These are phyloP conservation scores for Dryadomyces sulphureus DNA, from an alignment of 2,329 filamentous ascomycete genomes.

Conservation along the genomic window DNA sequence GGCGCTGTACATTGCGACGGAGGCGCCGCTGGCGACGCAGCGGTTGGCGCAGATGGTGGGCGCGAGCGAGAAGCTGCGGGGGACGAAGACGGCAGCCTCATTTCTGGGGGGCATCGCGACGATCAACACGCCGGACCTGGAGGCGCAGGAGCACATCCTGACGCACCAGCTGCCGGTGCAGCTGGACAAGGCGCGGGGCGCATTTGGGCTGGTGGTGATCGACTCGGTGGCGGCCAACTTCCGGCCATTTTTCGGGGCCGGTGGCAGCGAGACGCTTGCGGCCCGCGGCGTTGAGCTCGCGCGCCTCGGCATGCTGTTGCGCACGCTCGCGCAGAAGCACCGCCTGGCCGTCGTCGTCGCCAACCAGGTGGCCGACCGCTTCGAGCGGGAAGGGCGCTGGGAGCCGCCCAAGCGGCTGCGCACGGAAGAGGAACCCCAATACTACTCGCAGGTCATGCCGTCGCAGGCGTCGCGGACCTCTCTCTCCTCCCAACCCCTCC, in stretches of 20 bases:
- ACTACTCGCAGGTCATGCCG: neutral
- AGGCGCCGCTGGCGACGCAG: slow-evolving; percentile 67
- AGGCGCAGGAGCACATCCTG: slow-evolving; percentile 90
- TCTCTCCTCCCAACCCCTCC: neutral
- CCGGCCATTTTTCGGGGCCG: slow-evolving; percentile 66
- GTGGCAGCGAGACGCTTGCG: slow-evolving; percentile 35
- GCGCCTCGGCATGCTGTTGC: slow-evolving; percentile 59
- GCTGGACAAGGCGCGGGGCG: slow-evolving; percentile 37
- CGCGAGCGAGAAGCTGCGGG: slow-evolving; percentile 43
- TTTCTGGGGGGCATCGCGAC: slow-evolving; percentile 66
- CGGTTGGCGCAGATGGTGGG: slow-evolving; percentile 68
- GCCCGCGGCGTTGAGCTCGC: slow-evolving; percentile 64
- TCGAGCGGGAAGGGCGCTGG: slow-evolving; percentile 24
- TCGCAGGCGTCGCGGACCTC: neutral
- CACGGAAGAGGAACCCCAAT: neutral
- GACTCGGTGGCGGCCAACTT: slow-evolving; percentile 95
- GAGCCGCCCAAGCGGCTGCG: slow-evolving; percentile 7
- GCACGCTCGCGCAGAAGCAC: slow-evolving; percentile 59
- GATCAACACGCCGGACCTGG: slow-evolving; percentile 75
- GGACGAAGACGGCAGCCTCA: neutral
- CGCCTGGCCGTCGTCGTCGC: slow-evolving; percentile 77
- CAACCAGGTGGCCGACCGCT: slow-evolving; percentile 90
- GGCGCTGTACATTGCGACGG: slow-evolving; percentile 90
- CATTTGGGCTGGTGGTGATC: slow-evolving; percentile 70
- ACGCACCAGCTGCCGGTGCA: slow-evolving; percentile 79